Conservation (phyloP, 208 protist species). For the Tritrichomonas musculus region DNA sequence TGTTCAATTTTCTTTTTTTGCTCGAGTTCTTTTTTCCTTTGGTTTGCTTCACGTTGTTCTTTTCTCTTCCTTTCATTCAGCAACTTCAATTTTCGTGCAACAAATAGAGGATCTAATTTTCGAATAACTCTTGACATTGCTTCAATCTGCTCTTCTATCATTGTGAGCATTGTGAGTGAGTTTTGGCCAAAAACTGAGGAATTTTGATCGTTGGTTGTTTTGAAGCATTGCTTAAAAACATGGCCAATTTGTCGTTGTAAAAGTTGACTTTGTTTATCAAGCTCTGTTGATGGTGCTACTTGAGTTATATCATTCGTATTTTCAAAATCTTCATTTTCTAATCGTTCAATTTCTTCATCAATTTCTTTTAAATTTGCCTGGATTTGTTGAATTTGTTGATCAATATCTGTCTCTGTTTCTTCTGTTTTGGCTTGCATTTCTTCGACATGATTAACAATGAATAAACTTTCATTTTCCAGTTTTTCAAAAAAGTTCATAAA, state of each 20-base stretch:
- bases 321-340: background rate
- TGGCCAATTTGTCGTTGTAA: background rate
- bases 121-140: background rate
- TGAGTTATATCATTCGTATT: no score
- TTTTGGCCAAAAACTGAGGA: background rate
- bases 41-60: background rate
- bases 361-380: background rate
- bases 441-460: background rate
- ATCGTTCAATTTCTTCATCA: background rate
- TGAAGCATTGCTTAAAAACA: background rate
- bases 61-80: background rate
- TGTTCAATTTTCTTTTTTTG: background rate
- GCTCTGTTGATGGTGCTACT: background rate
- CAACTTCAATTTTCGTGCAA: background rate
- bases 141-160: slow-evolving; percentile 5
- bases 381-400: background rate
- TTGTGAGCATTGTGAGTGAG: background rate
- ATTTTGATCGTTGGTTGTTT: background rate
- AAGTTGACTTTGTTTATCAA: background rate
- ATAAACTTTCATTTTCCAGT: background rate
- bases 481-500: background rate
- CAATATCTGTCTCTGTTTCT: background rate
- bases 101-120: background rate
- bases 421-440: background rate
- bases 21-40: background rate